Percentiles rank a stretch among this genome's conserved stretches.
These are phyloP conservation scores for Ehretia macrophylla DNA, from an alignment of 257 asterid species.

Conservation along the genomic window DNA sequence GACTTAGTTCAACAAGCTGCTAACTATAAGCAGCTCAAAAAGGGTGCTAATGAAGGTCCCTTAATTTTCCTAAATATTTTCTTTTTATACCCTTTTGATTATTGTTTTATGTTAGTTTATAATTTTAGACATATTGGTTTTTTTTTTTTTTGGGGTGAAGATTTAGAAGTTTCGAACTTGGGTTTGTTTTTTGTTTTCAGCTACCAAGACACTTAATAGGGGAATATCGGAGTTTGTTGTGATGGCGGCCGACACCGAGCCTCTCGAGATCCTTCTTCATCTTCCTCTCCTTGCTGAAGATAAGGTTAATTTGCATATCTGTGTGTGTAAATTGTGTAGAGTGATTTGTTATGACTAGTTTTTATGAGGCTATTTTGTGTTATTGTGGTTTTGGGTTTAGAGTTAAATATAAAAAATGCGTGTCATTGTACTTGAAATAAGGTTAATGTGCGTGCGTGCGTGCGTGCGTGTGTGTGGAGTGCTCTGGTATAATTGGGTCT, in stretches of 20 bases:
- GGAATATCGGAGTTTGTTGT: constrained; percentile 87
- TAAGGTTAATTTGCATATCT: constrained; percentile 38
- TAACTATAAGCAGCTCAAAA: constrained; percentile 88
- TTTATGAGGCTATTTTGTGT: background rate
- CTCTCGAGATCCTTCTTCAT: constrained; percentile 87
- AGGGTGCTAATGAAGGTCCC: constrained; percentile 95
- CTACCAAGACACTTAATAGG: constrained; percentile 85
- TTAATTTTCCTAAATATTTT: background rate
- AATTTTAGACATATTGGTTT: no score
- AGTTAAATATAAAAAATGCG: no score
- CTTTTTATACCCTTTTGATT: no score
- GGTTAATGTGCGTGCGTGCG: no score
- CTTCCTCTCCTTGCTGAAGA: constrained; percentile 94
- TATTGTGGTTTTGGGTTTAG: background rate
- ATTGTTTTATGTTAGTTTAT: no score
- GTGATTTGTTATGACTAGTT: background rate
- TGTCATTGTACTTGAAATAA: no score
- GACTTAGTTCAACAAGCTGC: constrained; percentile 92
- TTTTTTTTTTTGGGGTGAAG: no score
- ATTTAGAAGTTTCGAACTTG: background rate
- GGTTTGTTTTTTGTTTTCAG: constrained; percentile 31
- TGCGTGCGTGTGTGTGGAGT: no score
- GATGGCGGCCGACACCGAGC: constrained; percentile 92
- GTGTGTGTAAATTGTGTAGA: background rate
- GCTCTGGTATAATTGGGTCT: no score